Evolutionary conservation across 495 filamentous ascomycete genomes (phyloP).

Genomic region (Podospora australis): DNA sequence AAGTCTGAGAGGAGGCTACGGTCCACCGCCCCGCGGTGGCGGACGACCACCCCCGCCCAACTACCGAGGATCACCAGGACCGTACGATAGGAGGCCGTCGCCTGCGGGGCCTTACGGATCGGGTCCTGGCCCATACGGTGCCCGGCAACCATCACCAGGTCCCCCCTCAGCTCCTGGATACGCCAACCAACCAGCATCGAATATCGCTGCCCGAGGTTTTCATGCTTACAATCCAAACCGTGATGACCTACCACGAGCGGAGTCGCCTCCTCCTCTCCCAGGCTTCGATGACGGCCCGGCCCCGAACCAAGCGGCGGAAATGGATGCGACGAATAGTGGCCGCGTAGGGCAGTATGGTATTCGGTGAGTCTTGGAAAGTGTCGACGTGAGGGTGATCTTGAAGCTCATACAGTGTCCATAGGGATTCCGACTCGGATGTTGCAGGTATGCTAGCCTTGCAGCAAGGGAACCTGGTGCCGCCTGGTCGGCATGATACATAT

Average conservation of each 20-base stretch:
- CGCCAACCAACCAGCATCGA: conserved; percentile 27
- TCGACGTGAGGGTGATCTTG: too few relatives aligned
- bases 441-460: conserved; percentile 63
- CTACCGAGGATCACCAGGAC: conserved; percentile 31
- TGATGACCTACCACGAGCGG: conserved; percentile 42
- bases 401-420: too few relatives aligned
- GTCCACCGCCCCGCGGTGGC: conserved; percentile 50
- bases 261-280: conserved; percentile 61
- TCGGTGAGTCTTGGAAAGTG: too few relatives aligned
- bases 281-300: conserved; percentile 38
- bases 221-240: conserved; percentile 38
- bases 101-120: conserved; percentile 40
- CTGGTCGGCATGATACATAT: conserved; percentile 36
- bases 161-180: conserved; percentile 33
- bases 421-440: conserved; percentile 62
- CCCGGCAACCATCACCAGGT: conserved; percentile 30
- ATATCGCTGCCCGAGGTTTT: conserved; percentile 27
- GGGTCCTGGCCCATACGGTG: conserved; percentile 26
- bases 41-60: conserved; percentile 53
- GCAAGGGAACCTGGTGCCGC: conserved; percentile 41
- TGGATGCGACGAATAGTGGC: conserved; percentile 62
- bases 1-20: conserved; percentile 34
- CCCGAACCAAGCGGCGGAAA: conserved; percentile 75
- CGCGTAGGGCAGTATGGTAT: conserved; percentile 46
- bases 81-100: conserved; percentile 43